phyloP scores from a whole-genome alignment of 129 eudicot genomes.

The Flaveria sonorensis region DNA sequence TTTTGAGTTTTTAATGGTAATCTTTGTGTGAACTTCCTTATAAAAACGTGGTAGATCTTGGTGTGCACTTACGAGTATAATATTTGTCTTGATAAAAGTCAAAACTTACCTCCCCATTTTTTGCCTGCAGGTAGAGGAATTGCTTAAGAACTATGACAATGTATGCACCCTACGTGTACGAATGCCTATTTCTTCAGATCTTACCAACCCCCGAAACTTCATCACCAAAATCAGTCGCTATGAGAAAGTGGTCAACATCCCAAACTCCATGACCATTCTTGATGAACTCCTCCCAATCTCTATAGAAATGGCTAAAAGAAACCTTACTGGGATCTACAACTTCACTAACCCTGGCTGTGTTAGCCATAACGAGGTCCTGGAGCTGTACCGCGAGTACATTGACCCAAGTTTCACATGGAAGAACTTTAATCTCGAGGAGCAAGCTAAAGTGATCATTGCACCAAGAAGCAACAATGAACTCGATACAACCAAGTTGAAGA shows the following conservation, averaged over 20 bases:
- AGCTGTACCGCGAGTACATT: constrained; percentile 49
- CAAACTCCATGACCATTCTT: constrained; percentile 55
- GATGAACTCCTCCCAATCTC: constrained; percentile 60
- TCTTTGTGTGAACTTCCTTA: too few relatives aligned
- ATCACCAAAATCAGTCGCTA: constrained; percentile 50
- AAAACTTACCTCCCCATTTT: neutral
- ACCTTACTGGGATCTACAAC: constrained; percentile 51
- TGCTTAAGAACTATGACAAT: constrained; percentile 45
- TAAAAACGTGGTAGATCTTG: neutral
- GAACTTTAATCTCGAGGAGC: constrained; percentile 55
- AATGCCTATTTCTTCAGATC: constrained; percentile 59
- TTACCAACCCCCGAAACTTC: constrained; percentile 61
- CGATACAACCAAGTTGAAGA: constrained; percentile 56
- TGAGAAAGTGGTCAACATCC: constrained; percentile 53
- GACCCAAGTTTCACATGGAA: constrained; percentile 42
- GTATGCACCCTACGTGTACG: constrained; percentile 52
- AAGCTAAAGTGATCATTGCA: constrained; percentile 51
- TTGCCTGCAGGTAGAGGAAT: constrained; percentile 44
- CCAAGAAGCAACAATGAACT: constrained; percentile 54
- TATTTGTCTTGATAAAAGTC: neutral
- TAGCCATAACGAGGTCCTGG: constrained; percentile 56
- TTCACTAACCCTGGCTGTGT: constrained; percentile 56
- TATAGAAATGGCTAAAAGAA: constrained; percentile 54
- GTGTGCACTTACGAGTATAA: neutral
- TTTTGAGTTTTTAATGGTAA: too few relatives aligned